Evolutionary conservation across 2,329 filamentous ascomycete genomes (phyloP), one percentile per base, ranked within the genome.

Genomic region (Ceratocystis colombiana): DNA sequence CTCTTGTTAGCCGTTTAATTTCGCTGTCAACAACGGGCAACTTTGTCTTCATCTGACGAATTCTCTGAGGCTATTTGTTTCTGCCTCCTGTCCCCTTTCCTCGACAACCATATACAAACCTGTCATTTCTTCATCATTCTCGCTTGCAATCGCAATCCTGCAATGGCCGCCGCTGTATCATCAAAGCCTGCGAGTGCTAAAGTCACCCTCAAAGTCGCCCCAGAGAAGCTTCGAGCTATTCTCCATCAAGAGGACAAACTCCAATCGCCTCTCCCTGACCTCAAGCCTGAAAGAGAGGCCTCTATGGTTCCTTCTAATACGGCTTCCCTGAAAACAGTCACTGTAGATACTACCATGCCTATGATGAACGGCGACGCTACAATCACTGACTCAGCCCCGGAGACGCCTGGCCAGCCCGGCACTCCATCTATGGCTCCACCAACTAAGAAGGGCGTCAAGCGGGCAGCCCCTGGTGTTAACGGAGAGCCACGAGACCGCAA

Each of bases 361-460:
- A 75, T 76, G 68, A 78, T 79, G 37, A 81, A 79, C 70, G 79
- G 77, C 66, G 84, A 85, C 69, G 82, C 80, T 73, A 81, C 79
- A 66, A 33, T 33, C 17, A 80, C 81, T 69, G 82, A 85, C 71
- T 86, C 84, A 28, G 83, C 79, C 70, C 79, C 82, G 22, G 80
- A 81, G 53, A 87, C 84, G 17, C 84, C 84, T 15, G 80, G 77
- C 25, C 75, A 80, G 50, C 80, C 77, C 61, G 81, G 79, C 70
- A 85, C 84, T 12, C 82, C 84, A 5, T 80, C 76, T 28, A 86
- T 87, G 84, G 82, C 80, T 4, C 84, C 84, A 61, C 84, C 84
- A 12, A 91, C 89, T 79, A 90, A 89, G 79, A 92, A 92, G 76
- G 86, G 87, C 44, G 79, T 83, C 44, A 88, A 90, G 75, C 83